Percentiles rank a stretch among this genome's conserved stretches.
Evolutionary conservation across 257 asterid genomes (phyloP).

Genomic region (Euphrasia confusa): DNA sequence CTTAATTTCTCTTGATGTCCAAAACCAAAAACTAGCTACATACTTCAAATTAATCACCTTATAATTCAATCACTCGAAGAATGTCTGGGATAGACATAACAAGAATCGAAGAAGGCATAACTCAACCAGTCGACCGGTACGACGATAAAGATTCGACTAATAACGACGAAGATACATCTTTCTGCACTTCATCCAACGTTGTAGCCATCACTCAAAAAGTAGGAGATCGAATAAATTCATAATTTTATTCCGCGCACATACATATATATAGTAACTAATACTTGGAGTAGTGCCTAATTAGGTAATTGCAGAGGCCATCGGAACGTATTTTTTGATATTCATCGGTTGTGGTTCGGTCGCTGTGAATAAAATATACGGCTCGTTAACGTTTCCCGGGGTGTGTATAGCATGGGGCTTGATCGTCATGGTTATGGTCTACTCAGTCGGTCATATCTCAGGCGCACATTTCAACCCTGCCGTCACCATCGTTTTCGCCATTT

Average conservation of each 20-base stretch:
- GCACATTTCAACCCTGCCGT: conserved; percentile 77
- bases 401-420: conserved; percentile 48
- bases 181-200: conserved; percentile 40
- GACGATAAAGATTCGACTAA: conserved; percentile 18
- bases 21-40: neutral
- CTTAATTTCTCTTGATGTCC: conserved; percentile 2
- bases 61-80: neutral
- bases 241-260: too few relatives aligned
- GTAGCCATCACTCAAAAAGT: conserved; percentile 51
- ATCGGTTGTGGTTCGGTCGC: conserved; percentile 60
- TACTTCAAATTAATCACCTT: too few relatives aligned
- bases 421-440: conserved; percentile 59
- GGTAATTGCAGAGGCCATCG: conserved; percentile 60
- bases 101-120: conserved; percentile 42
- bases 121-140: conserved; percentile 14
- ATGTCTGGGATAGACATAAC: conserved; percentile 40
- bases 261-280: neutral
- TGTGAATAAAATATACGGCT: conserved; percentile 48
- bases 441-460: conserved; percentile 71
- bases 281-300: neutral
- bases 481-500: conserved; percentile 54
- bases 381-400: conserved; percentile 58
- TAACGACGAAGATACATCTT: conserved; percentile 23
- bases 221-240: neutral
- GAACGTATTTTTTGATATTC: conserved; percentile 58